phyloP scores from a whole-genome alignment of 768 basidiomycete species.

The Lepiota brunneoincarnata region DNA sequence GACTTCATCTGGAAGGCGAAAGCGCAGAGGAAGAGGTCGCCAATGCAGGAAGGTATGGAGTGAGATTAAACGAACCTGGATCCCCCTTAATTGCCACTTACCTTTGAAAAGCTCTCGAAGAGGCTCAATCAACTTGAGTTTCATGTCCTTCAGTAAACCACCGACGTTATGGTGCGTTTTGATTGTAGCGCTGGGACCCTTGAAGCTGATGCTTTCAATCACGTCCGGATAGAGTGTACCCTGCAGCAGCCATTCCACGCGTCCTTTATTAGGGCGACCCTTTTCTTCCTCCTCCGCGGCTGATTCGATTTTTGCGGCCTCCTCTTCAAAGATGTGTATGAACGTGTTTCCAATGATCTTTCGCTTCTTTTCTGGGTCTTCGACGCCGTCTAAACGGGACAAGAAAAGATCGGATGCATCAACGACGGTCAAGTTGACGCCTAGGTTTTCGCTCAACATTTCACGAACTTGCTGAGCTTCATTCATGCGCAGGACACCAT shows the following conservation, averaged over 20 bases:
- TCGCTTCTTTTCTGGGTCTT: slow-evolving; percentile 95
- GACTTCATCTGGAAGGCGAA: slow-evolving; percentile 75
- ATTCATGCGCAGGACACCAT: slow-evolving; percentile 91
- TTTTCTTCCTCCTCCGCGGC: slow-evolving; percentile 74
- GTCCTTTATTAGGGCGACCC: slow-evolving; percentile 75
- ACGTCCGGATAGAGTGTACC: slow-evolving; percentile 99
- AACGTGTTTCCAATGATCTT: slow-evolving; percentile 99
- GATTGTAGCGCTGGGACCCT: slow-evolving; percentile 97
- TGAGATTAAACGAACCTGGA: slow-evolving; percentile 7
- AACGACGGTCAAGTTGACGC: slow-evolving; percentile 93
- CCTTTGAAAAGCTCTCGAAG: slow-evolving; percentile 98
- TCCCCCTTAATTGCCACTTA: slow-evolving; percentile 25
- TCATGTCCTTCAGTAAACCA: slow-evolving; percentile 95
- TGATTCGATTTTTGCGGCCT: slow-evolving; percentile 86
- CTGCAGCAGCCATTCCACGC: slow-evolving; percentile 96
- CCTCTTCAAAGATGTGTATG: slow-evolving; percentile 95
- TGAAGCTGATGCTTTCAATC: slow-evolving; percentile 99
- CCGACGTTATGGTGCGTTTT: slow-evolving; percentile 99
- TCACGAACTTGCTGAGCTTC: slow-evolving; percentile 89
- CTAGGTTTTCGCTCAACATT: slow-evolving; percentile 91
- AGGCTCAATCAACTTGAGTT: slow-evolving; percentile 97
- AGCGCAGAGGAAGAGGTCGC: slow-evolving; percentile 5
- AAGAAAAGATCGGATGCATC: slow-evolving; percentile 96
- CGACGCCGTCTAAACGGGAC: slow-evolving; percentile 80
- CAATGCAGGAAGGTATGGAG: background rate